Percentiles rank a stretch among this genome's conserved stretches.
Conservation (phyloP, 257 asterid genomes). For the Paraleonurus japonicus region DNA sequence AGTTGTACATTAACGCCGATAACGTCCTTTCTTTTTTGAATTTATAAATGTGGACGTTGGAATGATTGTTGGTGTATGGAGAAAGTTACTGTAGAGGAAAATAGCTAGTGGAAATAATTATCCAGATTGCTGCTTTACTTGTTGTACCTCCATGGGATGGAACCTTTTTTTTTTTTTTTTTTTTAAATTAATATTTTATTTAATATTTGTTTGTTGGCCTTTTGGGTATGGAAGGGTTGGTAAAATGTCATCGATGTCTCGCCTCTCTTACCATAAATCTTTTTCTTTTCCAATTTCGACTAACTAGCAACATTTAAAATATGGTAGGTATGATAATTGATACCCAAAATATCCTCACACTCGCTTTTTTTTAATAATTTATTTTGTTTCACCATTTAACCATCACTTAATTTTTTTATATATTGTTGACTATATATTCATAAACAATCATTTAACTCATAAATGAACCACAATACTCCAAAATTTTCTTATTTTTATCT, state of each 20-base stretch:
- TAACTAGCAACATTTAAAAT: background rate
- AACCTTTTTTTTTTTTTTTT: background rate
- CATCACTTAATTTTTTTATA: too few species aligned
- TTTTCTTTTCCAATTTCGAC: too few species aligned
- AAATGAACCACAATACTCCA: too few species aligned
- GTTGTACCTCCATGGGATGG: background rate
- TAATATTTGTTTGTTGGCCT: background rate
- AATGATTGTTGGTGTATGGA: background rate
- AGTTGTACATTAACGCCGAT: background rate
- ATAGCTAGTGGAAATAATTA: background rate
- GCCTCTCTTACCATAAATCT: too few species aligned
- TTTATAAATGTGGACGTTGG: background rate
- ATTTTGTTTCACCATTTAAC: too few species aligned
- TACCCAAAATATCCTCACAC: too few species aligned
- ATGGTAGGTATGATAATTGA: background rate
- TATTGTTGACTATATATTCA: too few species aligned
- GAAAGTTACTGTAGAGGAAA: background rate
- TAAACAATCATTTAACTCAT: too few species aligned
- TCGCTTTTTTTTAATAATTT: too few species aligned
- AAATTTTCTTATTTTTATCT: too few species aligned
- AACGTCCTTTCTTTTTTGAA: background rate
- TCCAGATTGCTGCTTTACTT: background rate
- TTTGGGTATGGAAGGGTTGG: constrained; percentile 5
- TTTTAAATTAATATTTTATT: background rate
- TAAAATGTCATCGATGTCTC: background rate